Conservation (phyloP, 768 basidiomycete species). For the Mycena haematopus region DNA sequence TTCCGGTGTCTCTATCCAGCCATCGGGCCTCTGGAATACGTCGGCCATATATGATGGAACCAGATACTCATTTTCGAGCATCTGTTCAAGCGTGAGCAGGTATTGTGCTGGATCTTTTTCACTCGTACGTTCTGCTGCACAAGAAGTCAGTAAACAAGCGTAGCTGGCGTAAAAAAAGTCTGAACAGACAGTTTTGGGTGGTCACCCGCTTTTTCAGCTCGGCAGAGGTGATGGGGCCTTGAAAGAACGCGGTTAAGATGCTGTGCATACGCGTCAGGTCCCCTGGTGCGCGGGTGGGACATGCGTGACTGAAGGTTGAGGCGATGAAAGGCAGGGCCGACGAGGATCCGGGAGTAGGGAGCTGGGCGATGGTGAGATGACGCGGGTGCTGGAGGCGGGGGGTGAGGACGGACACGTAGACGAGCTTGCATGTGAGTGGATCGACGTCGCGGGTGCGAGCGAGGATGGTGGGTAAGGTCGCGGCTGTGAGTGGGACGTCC, state of each 20-base stretch:
- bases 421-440: constrained; percentile 74
- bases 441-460: constrained; percentile 88
- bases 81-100: constrained; percentile 79
- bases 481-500: constrained; percentile 61
- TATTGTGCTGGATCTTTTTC: constrained; percentile 74
- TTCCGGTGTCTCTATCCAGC: constrained; percentile 86
- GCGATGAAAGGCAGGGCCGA: constrained; percentile 69
- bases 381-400: constrained; percentile 66
- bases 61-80: constrained; percentile 95
- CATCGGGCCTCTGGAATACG: constrained; percentile 64
- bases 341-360: constrained; percentile 37
- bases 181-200: constrained; percentile 45
- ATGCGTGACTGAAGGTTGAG: constrained; percentile 89
- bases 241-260: constrained; percentile 83
- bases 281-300: constrained; percentile 92
- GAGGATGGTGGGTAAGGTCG: constrained; percentile 72
- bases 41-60: constrained; percentile 86
- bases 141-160: constrained; percentile 15
- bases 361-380: constrained; percentile 75
- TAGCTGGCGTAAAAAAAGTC: background rate
- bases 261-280: constrained; percentile 87
- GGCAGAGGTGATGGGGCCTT: constrained; percentile 75
- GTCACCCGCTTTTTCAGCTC: constrained; percentile 75
- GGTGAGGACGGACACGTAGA: constrained; percentile 74
- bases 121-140: constrained; percentile 62